phyloP scores from a whole-genome alignment of 2,329 filamentous ascomycete species.

The Talaromyces sp. region DNA sequence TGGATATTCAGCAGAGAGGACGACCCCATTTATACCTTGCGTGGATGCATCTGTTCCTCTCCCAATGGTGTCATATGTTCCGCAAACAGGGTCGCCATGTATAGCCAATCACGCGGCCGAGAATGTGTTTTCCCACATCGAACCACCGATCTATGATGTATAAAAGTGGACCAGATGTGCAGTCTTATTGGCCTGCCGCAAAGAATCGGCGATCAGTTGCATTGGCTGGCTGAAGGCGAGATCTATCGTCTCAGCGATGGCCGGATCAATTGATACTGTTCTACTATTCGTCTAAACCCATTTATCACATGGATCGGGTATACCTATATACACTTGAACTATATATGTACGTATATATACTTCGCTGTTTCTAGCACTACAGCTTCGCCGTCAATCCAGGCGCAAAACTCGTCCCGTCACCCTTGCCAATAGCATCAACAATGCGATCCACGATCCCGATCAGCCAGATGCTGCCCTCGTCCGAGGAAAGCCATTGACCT shows the following conservation, averaged over 20 bases:
- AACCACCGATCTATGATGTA: background rate
- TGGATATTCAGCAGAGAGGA: background rate
- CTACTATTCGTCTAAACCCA: too few relatives aligned
- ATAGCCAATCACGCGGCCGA: background rate
- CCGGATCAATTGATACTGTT: background rate
- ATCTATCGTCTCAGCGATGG: background rate
- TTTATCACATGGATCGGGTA: background rate
- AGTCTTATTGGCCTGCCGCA: background rate
- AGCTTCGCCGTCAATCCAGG: constrained; percentile 38
- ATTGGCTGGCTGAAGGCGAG: background rate
- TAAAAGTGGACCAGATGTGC: background rate
- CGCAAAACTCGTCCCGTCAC: constrained; percentile 52
- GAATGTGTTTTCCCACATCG: background rate
- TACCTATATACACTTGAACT: background rate
- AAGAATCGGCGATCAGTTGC: background rate
- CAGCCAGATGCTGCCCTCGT: constrained; percentile 63
- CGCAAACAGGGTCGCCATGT: background rate
- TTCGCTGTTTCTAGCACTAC: constrained; percentile 11
- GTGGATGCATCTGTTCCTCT: background rate
- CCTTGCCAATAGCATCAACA: constrained; percentile 47
- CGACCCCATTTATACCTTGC: background rate
- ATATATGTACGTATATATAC: background rate
- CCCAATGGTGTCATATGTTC: background rate
- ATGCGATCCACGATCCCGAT: constrained; percentile 59
- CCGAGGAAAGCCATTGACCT: constrained; percentile 21